Conservation (phyloP, 768 basidiomycete species). For the Trametes elegans region DNA sequence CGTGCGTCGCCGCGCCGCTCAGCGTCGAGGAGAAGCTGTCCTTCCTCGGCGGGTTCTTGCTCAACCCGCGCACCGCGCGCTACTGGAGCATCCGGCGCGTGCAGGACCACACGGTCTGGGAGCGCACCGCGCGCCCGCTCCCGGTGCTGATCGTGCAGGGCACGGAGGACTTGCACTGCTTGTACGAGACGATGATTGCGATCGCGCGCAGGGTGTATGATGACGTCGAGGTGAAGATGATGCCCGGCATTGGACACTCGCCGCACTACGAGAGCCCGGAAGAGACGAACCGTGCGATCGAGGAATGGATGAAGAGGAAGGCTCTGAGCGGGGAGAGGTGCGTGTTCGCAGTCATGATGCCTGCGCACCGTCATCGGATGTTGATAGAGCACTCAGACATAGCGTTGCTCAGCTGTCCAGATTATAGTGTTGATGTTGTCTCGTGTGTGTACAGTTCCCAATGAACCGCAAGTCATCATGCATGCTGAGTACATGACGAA, state of each 20-base stretch:
- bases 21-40: slow-evolving; percentile 20
- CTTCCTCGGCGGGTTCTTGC: slow-evolving; percentile 25
- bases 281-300: slow-evolving; percentile 14
- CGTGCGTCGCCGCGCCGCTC: slow-evolving; percentile 22
- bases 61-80: slow-evolving; percentile 24
- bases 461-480: too few species aligned
- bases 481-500: too few species aligned
- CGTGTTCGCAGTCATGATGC: too few species aligned
- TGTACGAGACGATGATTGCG: slow-evolving; percentile 16
- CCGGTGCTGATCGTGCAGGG: slow-evolving; percentile 27
- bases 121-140: slow-evolving; percentile 14
- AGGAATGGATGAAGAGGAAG: slow-evolving; percentile 30
- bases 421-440: too few species aligned
- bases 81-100: slow-evolving; percentile 14
- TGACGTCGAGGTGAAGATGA: slow-evolving; percentile 17
- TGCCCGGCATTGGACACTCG: slow-evolving; percentile 25
- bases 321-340: slow-evolving; percentile 6
- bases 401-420: too few species aligned
- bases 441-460: too few species aligned
- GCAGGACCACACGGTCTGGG: slow-evolving; percentile 25
- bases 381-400: too few species aligned
- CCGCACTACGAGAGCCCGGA: slow-evolving; percentile 24
- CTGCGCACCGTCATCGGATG: too few species aligned
- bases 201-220: slow-evolving; percentile 17
- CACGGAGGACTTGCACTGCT: slow-evolving; percentile 20